Percentiles rank a stretch among this genome's conserved stretches.
These are phyloP conservation scores for Colletotrichum echinochloae DNA, from an alignment of 2,329 filamentous ascomycete genomes.

Conservation along the genomic window DNA sequence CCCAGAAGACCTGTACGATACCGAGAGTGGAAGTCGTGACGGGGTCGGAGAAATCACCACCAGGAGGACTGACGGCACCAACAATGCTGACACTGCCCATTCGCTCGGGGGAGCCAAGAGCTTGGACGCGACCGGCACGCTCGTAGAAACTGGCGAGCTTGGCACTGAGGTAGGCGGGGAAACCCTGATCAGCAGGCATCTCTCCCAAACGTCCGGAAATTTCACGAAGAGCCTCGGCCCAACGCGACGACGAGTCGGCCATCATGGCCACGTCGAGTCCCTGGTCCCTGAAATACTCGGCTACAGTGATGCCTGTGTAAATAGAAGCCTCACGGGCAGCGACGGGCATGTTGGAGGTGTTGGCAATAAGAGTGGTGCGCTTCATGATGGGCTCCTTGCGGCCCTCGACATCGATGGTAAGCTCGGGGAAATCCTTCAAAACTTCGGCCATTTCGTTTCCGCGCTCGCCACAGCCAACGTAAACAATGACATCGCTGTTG, in stretches of 20 bases:
- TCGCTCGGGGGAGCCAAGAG: slow-evolving; percentile 89
- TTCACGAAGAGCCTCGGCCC: slow-evolving; percentile 98
- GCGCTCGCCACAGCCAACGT: slow-evolving; percentile 91
- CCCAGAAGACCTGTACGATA: slow-evolving; percentile 99
- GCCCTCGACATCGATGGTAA: slow-evolving; percentile 93
- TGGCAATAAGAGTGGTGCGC: slow-evolving; percentile 97
- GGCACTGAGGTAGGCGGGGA: slow-evolving; percentile 95
- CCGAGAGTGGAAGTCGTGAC: slow-evolving; percentile 93
- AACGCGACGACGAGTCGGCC: slow-evolving; percentile 97
- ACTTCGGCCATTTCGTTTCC: slow-evolving; percentile 99
- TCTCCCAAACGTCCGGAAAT: slow-evolving; percentile 98
- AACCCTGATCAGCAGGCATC: slow-evolving; percentile 99
- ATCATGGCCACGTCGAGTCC: slow-evolving; percentile 99
- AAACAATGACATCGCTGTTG: slow-evolving; percentile 98
- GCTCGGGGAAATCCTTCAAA: slow-evolving; percentile 99
- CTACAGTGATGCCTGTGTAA: slow-evolving; percentile 94
- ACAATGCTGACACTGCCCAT: slow-evolving; percentile 96
- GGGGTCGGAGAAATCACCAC: slow-evolving; percentile 99
- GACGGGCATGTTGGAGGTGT: slow-evolving; percentile 99
- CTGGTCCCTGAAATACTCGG: slow-evolving; percentile 97
- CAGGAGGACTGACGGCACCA: slow-evolving; percentile 94
- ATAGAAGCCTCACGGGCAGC: slow-evolving; percentile 98
- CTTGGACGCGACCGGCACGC: slow-evolving; percentile 88
- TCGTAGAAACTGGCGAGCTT: slow-evolving; percentile 99
- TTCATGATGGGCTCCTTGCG: slow-evolving; percentile 99